Evolutionary conservation across 305 asterid species (phyloP), one percentile per base, ranked within the genome.

Genomic region (Plantago rigida): DNA sequence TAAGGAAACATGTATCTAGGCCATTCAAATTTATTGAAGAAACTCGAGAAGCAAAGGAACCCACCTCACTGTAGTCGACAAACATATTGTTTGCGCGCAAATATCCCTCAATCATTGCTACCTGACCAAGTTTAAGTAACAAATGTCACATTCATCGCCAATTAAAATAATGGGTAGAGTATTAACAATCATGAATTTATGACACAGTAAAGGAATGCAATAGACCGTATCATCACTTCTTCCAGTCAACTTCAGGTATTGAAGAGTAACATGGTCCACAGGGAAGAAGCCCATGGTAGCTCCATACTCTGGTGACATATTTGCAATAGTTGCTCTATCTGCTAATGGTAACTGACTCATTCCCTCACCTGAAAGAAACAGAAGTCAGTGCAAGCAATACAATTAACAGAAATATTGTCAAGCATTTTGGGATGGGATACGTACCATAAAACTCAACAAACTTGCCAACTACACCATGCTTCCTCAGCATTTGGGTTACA

Each of bases 261-360:
- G 84, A 55, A 88, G 75, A 0, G 96, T 89, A 56, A 86, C 85
- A 69, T 84, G 91, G 75, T 87, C 94, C 47, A 84, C 95, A 5
- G 94, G 96, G 82, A 84, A 87, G 81, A 87, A 84, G 48, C 96
- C 95, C 96, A 87, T 87, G 73, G 96, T 87, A 56, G 96, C 96
- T 49, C 96, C 96, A 66, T 87, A 85, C 76, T 87, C 96, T 0
- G 96, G 96, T 49, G 96, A 82, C 96, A 87, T 87, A 59, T 87
- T 87, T 69, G 94, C 96, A 66, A 87, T 87, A 48, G 96, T 87
- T 64, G 96, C 96, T 71, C 96, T 76, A 59, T 87, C 96, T 29
- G 94, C 93, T 67, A 87, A 73, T 26, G 96, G 81, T 62, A 87
- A 71, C 57, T 78, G 56, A 62, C 85, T 78, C 87, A 87, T 79